These are phyloP conservation scores for Iris macrosiphon DNA, from an alignment of 106 monocot species.

Conservation along the genomic window DNA sequence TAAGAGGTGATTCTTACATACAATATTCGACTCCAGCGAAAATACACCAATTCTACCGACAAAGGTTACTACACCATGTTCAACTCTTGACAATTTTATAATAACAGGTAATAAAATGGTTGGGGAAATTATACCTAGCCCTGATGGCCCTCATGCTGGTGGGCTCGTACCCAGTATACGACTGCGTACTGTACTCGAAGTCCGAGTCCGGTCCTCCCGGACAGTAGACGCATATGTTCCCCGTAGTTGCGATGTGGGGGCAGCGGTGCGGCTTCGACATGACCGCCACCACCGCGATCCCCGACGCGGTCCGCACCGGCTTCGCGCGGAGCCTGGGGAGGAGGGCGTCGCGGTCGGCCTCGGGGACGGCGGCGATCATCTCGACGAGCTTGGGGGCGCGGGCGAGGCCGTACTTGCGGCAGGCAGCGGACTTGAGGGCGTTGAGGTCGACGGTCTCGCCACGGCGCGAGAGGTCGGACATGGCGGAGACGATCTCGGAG, in stretches of 20 bases:
- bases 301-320: slow-evolving; percentile 85
- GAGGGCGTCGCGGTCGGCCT: slow-evolving; percentile 67
- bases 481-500: slow-evolving; percentile 86
- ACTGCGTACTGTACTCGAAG: slow-evolving; percentile 97
- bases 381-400: slow-evolving; percentile 95
- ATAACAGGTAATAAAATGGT: no score
- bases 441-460: slow-evolving; percentile 91
- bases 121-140: slow-evolving; percentile 93
- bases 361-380: slow-evolving; percentile 95
- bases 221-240: slow-evolving; percentile 93
- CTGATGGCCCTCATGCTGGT: slow-evolving; percentile 99
- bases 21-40: no score
- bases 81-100: no score
- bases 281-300: slow-evolving; percentile 90
- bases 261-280: slow-evolving; percentile 97
- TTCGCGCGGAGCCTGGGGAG: slow-evolving; percentile 75
- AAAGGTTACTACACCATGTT: no score
- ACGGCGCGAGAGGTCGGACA: slow-evolving; percentile 76
- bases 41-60: no score
- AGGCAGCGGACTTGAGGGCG: slow-evolving; percentile 90
- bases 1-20: no score
- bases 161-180: slow-evolving; percentile 97
- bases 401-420: slow-evolving; percentile 80
- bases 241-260: slow-evolving; percentile 87
- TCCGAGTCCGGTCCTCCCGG: slow-evolving; percentile 94